Evolutionary conservation across 1,284 basidiomycete genomes (phyloP).

Genomic region (Pseudozyma flocculosa): DNA sequence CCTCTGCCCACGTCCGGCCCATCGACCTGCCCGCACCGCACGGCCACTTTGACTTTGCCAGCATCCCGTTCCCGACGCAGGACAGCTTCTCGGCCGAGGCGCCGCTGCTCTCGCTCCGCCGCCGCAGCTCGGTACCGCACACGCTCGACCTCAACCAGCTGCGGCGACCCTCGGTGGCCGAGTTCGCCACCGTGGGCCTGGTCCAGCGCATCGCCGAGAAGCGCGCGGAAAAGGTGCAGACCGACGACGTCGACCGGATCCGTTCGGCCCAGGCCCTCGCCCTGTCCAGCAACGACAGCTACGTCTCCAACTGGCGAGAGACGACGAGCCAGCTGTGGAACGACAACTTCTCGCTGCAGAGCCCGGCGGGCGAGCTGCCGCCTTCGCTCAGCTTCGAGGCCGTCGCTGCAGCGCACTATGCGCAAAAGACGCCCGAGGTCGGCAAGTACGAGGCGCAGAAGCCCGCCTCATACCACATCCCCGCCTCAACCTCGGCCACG

Average conservation of each 20-base stretch:
- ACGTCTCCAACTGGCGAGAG: not conserved
- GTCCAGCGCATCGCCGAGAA: constrained; percentile 23
- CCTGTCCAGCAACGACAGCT: not conserved
- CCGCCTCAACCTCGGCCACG: not conserved
- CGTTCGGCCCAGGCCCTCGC: not conserved
- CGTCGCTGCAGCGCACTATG: not conserved
- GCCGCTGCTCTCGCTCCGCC: constrained; percentile 13
- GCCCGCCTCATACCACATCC: not conserved
- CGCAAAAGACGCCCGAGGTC: too few species aligned
- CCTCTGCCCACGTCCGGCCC: constrained; percentile 35
- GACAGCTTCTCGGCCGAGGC: constrained; percentile 18
- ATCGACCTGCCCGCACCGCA: constrained; percentile 33
- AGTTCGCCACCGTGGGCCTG: constrained; percentile 23
- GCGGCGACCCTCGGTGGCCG: constrained; percentile 24
- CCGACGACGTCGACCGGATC: constrained; percentile 2
- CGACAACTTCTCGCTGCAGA: not conserved
- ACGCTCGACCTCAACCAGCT: constrained; percentile 19
- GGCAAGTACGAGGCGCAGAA: too few species aligned
- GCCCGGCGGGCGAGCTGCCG: not conserved
- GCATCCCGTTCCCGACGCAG: constrained; percentile 30
- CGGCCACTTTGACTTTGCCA: constrained; percentile 37
- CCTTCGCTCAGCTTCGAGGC: not conserved
- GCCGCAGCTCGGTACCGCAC: constrained; percentile 29
- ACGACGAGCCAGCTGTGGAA: constrained; percentile 1
- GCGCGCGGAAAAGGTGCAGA: constrained; percentile 17